Evolutionary conservation across 2,329 filamentous ascomycete genomes (phyloP).

Genomic region (Aureobasidium sp.): DNA sequence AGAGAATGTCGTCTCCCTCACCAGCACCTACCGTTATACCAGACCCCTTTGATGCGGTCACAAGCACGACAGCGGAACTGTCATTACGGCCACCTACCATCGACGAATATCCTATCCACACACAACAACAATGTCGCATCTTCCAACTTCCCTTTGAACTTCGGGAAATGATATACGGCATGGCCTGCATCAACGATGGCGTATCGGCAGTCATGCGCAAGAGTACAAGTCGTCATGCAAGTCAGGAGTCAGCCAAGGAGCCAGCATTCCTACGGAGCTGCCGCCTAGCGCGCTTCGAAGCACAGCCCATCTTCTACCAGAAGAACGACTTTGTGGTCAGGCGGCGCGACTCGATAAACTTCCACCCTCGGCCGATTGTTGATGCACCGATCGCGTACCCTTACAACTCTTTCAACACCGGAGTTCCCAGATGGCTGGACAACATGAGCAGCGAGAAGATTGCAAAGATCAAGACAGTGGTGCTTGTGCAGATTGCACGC

Average conservation of each 20-base stretch:
- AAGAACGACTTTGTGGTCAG: slow-evolving; percentile 11
- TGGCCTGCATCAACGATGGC: slow-evolving; percentile 7
- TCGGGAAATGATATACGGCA: slow-evolving; percentile 11
- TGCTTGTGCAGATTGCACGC: slow-evolving; percentile 7
- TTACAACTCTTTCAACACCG: slow-evolving; percentile 1
- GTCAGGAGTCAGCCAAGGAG: slow-evolving; percentile 9
- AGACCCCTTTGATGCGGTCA: neutral
- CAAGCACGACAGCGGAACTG: slow-evolving; percentile 16
- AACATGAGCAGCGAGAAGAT: slow-evolving; percentile 9
- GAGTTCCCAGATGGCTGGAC: slow-evolving; percentile 9
- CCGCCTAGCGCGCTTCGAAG: slow-evolving; percentile 6
- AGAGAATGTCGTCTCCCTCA: slow-evolving; percentile 3
- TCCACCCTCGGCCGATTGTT: slow-evolving; percentile 1
- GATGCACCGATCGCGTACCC: neutral
- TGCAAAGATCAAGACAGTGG: slow-evolving; percentile 4
- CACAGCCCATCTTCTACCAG: neutral
- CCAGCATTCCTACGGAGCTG: slow-evolving; percentile 9
- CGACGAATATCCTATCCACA: slow-evolving; percentile 1
- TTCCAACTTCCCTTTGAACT: slow-evolving; percentile 12
- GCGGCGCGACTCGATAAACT: slow-evolving; percentile 9
- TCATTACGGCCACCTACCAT: slow-evolving; percentile 18
- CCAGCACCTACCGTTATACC: neutral
- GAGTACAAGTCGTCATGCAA: neutral
- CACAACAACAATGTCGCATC: slow-evolving; percentile 10
- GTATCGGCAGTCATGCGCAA: slow-evolving; percentile 4